Evolutionary conservation across 2,329 filamentous ascomycete genomes (phyloP).

Genomic region (Ceratocystiopsis minuta): DNA sequence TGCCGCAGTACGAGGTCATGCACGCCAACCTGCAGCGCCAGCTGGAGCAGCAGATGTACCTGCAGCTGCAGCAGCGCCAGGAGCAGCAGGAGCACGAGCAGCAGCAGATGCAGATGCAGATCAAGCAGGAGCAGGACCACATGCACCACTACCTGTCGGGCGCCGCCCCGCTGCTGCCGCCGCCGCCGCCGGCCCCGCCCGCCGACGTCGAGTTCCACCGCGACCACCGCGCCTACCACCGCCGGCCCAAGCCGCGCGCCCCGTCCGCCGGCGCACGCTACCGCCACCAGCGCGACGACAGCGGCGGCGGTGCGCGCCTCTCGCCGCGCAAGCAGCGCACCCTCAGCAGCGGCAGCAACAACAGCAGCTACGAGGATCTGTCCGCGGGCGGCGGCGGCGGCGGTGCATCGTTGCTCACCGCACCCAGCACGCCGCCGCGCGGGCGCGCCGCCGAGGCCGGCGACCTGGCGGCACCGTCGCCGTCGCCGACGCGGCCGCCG

Average conservation of each 20-base stretch:
- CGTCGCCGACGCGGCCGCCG: too few species aligned
- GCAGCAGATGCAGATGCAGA: neutral
- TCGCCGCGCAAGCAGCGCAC: conserved; percentile 23
- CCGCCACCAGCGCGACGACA: conserved; percentile 15
- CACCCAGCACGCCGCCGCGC: too few species aligned
- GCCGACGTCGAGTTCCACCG: conserved; percentile 4
- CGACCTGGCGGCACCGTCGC: too few species aligned
- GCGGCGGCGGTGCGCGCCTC: neutral
- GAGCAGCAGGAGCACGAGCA: conserved; percentile 2
- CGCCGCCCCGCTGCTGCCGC: conserved; percentile 1
- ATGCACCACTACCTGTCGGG: too few species aligned
- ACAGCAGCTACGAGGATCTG: conserved; percentile 6
- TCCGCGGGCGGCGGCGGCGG: too few species aligned
- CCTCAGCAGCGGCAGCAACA: conserved; percentile 11
- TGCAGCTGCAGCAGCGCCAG: neutral
- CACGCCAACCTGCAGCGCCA: conserved; percentile 10
- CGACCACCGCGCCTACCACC: conserved; percentile 6
- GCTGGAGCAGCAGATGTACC: conserved; percentile 6
- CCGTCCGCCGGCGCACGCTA: conserved; percentile 36
- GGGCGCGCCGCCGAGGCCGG: too few species aligned
- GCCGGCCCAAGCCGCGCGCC: conserved; percentile 30
- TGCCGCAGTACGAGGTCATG: conserved; percentile 10
- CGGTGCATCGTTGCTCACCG: too few species aligned
- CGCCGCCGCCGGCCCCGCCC: conserved; percentile 1
- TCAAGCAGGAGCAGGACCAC: too few species aligned